Percentiles rank a stretch among this genome's conserved stretches.
These are phyloP conservation scores for Ophiostoma triangulosporum DNA, from an alignment of 2,329 filamentous ascomycete genomes.

Conservation along the genomic window DNA sequence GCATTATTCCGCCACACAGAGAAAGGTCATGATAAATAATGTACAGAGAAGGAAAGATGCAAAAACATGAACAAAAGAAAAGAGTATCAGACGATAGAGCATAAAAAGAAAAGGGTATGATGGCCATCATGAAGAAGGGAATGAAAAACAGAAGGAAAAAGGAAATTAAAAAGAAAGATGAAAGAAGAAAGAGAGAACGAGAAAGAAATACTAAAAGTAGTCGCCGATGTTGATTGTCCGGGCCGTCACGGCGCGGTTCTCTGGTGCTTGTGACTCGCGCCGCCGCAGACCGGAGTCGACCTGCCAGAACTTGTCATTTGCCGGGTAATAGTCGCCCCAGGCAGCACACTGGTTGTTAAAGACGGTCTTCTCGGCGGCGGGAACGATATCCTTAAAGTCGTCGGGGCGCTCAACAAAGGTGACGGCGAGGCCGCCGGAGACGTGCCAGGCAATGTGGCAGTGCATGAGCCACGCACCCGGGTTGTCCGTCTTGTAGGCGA, in stretches of 20 bases:
- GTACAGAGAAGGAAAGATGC: not conserved
- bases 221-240: not conserved
- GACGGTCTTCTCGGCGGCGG: slow-evolving; percentile 4
- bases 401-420: slow-evolving; percentile 30
- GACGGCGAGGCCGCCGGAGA: slow-evolving; percentile 31
- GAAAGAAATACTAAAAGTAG: not conserved
- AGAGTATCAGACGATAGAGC: not conserved
- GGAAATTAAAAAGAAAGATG: not conserved
- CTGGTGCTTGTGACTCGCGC: not conserved
- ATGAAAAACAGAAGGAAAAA: not conserved
- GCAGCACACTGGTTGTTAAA: slow-evolving; percentile 11
- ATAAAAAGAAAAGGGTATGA: not conserved
- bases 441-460: slow-evolving; percentile 36
- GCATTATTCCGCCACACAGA: no score
- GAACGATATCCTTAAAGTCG: slow-evolving; percentile 6
- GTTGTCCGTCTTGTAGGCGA: slow-evolving; percentile 34
- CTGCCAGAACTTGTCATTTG: slow-evolving; percentile 7
- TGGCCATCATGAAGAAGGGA: not conserved
- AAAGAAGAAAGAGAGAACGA: not conserved
- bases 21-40: not conserved
- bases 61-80: not conserved
- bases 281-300: slow-evolving; percentile 12
- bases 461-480: slow-evolving; percentile 34
- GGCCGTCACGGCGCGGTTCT: not conserved
- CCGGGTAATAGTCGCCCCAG: slow-evolving; percentile 13